These are phyloP conservation scores for Zelonia costaricensis DNA, from an alignment of 208 protist species.

Conservation along the genomic window DNA sequence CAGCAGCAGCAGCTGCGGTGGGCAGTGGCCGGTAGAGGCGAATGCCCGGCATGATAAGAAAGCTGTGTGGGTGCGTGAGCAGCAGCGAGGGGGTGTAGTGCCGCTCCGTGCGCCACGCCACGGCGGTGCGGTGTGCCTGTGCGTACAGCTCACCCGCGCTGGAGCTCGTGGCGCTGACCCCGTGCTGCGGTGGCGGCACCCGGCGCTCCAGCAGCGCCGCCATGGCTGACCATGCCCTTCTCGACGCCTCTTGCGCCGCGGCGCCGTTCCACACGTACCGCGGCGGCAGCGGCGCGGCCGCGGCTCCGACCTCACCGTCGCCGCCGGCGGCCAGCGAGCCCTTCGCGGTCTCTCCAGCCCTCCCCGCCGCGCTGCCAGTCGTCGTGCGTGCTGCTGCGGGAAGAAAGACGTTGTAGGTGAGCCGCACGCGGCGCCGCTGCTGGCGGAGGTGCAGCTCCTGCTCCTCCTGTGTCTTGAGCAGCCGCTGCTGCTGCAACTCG, in stretches of 20 bases:
- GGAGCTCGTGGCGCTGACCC: not conserved
- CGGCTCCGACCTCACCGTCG: no score
- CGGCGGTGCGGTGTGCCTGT: not conserved
- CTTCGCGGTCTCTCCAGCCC: not conserved
- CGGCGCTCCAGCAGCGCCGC: not conserved
- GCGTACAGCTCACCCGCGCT: not conserved
- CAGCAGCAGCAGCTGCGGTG: no score
- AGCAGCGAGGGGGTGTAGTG: slow-evolving; percentile 30
- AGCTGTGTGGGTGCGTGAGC: slow-evolving; percentile 24
- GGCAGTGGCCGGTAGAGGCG: slow-evolving; percentile 9
- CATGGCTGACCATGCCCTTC: not conserved
- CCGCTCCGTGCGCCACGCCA: slow-evolving; percentile 4
- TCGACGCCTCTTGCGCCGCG: not conserved
- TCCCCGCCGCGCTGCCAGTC: not conserved
- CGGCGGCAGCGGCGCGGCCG: not conserved
- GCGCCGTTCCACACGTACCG: slow-evolving; percentile 20
- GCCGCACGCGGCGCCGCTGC: slow-evolving; percentile 21
- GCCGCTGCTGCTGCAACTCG: slow-evolving; percentile 13
- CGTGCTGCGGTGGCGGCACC: not conserved
- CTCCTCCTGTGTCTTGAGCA: slow-evolving; percentile 7
- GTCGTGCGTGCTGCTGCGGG: not conserved
- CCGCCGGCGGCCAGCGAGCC: no score
- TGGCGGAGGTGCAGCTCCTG: slow-evolving; percentile 9
- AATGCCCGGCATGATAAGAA: slow-evolving; percentile 19
- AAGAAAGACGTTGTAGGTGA: slow-evolving; percentile 25